phyloP scores from a whole-genome alignment of 1,139 yeast genomes.

The Lodderomyces parapsilosis region DNA sequence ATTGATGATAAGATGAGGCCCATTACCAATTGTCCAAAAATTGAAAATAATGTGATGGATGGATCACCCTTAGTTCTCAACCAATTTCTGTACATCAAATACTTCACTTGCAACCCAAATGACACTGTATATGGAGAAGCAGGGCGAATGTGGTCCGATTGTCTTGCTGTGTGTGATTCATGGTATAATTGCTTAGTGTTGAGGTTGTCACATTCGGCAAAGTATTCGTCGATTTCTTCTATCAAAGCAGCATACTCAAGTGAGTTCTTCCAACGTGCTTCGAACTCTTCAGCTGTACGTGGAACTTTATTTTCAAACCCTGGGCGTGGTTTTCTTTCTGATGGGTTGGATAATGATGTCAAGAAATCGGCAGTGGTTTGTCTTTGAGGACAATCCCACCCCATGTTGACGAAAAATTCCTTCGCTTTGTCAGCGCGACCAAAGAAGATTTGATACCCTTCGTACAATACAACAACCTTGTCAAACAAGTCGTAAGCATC shows the following conservation, averaged over 20 bases:
- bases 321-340: constrained; percentile 51
- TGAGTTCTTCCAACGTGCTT: constrained; percentile 24
- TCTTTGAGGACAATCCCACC: too few species aligned
- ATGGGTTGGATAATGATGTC: constrained; percentile 72
- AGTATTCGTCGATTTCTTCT: too few species aligned
- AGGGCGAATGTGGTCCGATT: constrained; percentile 19
- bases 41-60: constrained; percentile 24
- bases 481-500: too few species aligned
- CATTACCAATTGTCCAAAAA: constrained; percentile 29
- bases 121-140: constrained; percentile 35
- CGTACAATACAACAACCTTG: too few species aligned
- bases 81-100: constrained; percentile 27
- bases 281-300: constrained; percentile 23
- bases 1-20: constrained; percentile 45
- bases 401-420: too few species aligned
- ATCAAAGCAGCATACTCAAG: constrained; percentile 18
- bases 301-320: constrained; percentile 43
- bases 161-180: too few species aligned
- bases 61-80: too few species aligned
- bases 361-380: too few species aligned
- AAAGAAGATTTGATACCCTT: too few species aligned
- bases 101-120: constrained; percentile 32
- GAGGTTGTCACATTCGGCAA: too few species aligned
- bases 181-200: too few species aligned
- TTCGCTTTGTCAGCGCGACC: too few species aligned